A percentile compares a stretch with the other conserved stretches of the same genome.
phyloP scores from a whole-genome alignment of 202 grass and related monocot genomes.

The Panicum virgatum region DNA sequence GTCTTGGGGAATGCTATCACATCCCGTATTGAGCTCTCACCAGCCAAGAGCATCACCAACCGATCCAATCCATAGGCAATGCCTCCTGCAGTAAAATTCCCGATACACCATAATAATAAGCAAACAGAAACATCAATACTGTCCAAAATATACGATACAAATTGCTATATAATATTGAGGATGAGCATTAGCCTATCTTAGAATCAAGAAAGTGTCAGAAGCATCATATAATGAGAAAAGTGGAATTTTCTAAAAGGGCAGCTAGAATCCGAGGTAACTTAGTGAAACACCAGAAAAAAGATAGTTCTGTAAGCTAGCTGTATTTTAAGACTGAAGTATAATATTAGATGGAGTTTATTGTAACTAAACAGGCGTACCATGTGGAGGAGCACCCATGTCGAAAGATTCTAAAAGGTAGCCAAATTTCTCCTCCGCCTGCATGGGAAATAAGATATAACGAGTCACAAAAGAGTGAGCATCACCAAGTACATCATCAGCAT shows the following conservation, averaged over 20 bases:
- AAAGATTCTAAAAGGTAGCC: constrained; percentile 93
- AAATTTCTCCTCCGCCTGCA: constrained; percentile 94
- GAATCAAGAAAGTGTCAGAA: background rate
- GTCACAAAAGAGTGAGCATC: too few species aligned
- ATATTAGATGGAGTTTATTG: background rate
- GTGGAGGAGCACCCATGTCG: constrained; percentile 92
- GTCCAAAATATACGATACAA: background rate
- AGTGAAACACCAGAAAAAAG: constrained; percentile 14
- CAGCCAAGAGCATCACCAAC: constrained; percentile 95
- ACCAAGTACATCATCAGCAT: constrained; percentile 13
- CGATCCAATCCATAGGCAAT: constrained; percentile 96
- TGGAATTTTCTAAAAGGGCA: constrained; percentile 1
- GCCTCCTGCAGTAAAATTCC: constrained; percentile 53
- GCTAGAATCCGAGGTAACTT: background rate
- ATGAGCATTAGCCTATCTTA: background rate
- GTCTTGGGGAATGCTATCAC: constrained; percentile 97
- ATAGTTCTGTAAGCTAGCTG: background rate
- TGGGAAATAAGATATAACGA: constrained; percentile 14
- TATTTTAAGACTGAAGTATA: constrained; percentile 26
- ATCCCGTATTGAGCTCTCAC: constrained; percentile 80
- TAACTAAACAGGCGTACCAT: constrained; percentile 62
- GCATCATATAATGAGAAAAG: background rate
- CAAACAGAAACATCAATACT: background rate
- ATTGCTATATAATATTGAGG: background rate
- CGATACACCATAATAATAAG: background rate